A percentile compares a stretch with the other conserved stretches of the same genome.
These are phyloP conservation scores for Tubosaeta sp. DNA, from an alignment of 768 basidiomycete species.

Conservation along the genomic window DNA sequence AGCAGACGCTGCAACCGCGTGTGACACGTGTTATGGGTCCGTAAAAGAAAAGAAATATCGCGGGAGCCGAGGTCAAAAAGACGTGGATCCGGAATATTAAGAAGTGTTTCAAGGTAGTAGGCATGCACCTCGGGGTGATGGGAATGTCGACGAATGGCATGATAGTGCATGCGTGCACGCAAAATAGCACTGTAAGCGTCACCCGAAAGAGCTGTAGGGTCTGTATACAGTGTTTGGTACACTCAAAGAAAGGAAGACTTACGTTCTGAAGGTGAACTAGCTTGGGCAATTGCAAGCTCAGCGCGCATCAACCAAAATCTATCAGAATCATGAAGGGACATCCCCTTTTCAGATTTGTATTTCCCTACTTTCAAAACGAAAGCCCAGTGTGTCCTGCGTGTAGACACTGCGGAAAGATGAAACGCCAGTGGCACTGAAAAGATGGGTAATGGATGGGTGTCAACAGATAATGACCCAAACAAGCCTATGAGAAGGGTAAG, in stretches of 20 bases:
- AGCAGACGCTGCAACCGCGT: conserved; percentile 38
- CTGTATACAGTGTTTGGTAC: conserved; percentile 5
- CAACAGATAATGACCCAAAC: conserved; percentile 48
- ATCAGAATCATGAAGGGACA: conserved; percentile 40
- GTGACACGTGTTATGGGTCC: conserved; percentile 31
- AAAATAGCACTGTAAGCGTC: conserved; percentile 15
- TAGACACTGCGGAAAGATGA: conserved; percentile 20
- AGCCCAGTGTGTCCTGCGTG: conserved; percentile 41
- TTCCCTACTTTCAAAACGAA: conserved; percentile 42
- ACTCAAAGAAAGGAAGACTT: conserved; percentile 1
- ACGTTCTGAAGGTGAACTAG: conserved; percentile 9
- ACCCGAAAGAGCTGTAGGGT: conserved; percentile 10
- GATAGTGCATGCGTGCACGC: conserved; percentile 40
- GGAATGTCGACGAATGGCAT: conserved; percentile 35
- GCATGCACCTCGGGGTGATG: conserved; percentile 42
- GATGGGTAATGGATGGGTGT: conserved; percentile 18
- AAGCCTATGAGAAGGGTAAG: conserved; percentile 43
- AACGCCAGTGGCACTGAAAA: conserved; percentile 29
- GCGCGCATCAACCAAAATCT: conserved; percentile 62
- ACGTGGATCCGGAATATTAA: conserved; percentile 25
- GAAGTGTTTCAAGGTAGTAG: conserved; percentile 42
- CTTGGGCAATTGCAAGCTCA: conserved; percentile 31
- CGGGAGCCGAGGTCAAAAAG: conserved; percentile 31
- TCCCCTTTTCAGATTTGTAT: conserved; percentile 39
- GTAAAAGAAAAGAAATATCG: conserved; percentile 34